A percentile compares a stretch with the other conserved stretches of the same genome.
phyloP scores from a whole-genome alignment of 2,329 filamentous ascomycete species.

The Macrophomina pseudophaseolina region DNA sequence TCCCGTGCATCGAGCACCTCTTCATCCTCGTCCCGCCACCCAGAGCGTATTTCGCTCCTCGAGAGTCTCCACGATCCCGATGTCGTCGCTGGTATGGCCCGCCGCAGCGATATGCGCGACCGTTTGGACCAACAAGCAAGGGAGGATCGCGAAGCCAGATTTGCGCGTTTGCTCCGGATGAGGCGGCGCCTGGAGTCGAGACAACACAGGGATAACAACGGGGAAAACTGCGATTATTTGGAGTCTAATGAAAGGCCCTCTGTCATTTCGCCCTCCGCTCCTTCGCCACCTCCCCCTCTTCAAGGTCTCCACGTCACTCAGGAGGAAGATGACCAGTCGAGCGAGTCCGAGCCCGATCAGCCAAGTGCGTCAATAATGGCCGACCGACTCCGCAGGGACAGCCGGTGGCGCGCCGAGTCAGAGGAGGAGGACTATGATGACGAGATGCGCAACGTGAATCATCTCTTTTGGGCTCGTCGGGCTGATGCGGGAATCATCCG shows the following conservation, averaged over 20 bases:
- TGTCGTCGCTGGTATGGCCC: conserved; percentile 32
- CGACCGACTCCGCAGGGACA: conserved; percentile 46
- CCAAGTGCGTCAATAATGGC: conserved; percentile 46
- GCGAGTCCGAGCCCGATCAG: conserved; percentile 40
- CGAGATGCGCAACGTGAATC: conserved; percentile 39
- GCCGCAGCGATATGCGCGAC: conserved; percentile 27
- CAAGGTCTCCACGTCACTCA: conserved; percentile 47
- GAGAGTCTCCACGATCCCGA: conserved; percentile 43
- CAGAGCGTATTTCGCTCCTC: conserved; percentile 40
- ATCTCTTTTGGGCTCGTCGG: conserved; percentile 43
- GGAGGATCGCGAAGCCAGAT: conserved; percentile 22
- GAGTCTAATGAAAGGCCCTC: conserved; percentile 7
- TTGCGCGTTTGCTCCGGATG: conserved; percentile 23
- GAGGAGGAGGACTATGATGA: conserved; percentile 47
- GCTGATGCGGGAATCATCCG: conserved; percentile 27
- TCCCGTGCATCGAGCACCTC: conserved; percentile 35
- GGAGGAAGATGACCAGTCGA: conserved; percentile 34
- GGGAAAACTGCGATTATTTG: conserved; percentile 25
- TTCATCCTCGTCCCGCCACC: conserved; percentile 35
- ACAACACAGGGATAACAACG: neutral
- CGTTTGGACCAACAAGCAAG: conserved; percentile 15
- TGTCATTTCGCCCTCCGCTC: conserved; percentile 20
- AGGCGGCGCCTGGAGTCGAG: conserved; percentile 23
- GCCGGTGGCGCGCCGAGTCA: conserved; percentile 42
- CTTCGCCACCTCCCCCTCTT: conserved; percentile 19